A percentile compares a stretch with the other conserved stretches of the same genome.
These are phyloP conservation scores for Boletus speciosus DNA, from an alignment of 768 basidiomycete genomes.

Conservation along the genomic window DNA sequence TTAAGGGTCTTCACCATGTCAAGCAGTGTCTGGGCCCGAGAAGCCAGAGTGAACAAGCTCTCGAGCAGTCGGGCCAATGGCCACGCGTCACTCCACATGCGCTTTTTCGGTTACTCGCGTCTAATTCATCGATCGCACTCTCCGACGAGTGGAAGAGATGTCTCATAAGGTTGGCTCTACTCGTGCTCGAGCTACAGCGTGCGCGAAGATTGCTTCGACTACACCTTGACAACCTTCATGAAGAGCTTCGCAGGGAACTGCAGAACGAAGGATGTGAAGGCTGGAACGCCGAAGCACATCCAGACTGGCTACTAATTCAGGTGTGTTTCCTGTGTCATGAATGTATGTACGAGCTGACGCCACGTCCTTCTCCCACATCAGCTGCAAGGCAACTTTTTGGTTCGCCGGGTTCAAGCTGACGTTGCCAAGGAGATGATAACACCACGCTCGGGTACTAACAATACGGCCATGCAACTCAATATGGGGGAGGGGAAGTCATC, in stretches of 20 bases:
- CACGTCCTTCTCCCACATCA: conserved; percentile 8
- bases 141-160: conserved; percentile 28
- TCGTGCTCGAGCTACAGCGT: conserved; percentile 35
- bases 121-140: conserved; percentile 15
- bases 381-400: conserved; percentile 44
- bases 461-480: conserved; percentile 47
- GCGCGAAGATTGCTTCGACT: conserved; percentile 34
- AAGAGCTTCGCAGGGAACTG: conserved; percentile 32
- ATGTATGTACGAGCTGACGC: neutral
- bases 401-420: conserved; percentile 40
- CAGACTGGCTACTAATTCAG: conserved; percentile 47
- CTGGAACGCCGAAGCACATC: conserved; percentile 17
- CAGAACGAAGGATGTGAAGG: conserved; percentile 24
- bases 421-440: conserved; percentile 47
- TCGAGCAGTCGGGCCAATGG: conserved; percentile 32
- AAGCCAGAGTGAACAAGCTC: conserved; percentile 15
- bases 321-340: conserved; percentile 15
- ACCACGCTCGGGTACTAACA: conserved; percentile 31
- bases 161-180: conserved; percentile 29
- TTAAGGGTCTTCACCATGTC: neutral
- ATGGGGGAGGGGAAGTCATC: conserved; percentile 59
- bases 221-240: conserved; percentile 15
- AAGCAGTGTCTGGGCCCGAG: conserved; percentile 10
- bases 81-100: conserved; percentile 33
- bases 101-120: conserved; percentile 33